Conservation (phyloP, 345 rosid genomes). For the Sisymbrium irio region DNA sequence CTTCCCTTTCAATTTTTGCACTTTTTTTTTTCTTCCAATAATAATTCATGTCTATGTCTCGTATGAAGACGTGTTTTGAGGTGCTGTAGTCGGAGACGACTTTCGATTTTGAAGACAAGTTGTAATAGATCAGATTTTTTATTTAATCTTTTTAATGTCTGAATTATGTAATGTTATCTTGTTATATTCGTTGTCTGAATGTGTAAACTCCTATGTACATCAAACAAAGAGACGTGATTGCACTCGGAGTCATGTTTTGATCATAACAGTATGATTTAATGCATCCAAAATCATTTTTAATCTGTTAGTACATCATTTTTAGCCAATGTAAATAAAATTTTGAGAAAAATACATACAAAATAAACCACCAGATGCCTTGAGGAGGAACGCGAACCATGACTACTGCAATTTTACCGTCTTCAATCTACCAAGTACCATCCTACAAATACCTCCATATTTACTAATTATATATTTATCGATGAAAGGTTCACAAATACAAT, state of each 20-base stretch:
- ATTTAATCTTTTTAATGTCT: neutral
- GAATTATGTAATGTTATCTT: conserved; percentile 14
- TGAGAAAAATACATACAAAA: neutral
- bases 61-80: conserved; percentile 1
- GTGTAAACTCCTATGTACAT: neutral
- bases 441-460: too few species aligned
- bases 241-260: neutral
- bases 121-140: neutral
- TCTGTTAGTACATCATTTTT: neutral
- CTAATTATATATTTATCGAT: too few species aligned
- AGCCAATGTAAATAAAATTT: neutral
- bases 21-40: neutral
- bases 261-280: neutral
- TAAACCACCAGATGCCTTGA: neutral
- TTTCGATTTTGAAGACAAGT: neutral
- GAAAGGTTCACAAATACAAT: too few species aligned
- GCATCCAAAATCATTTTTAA: neutral
- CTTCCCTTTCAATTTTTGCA: neutral
- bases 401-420: neutral
- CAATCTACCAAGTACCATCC: neutral
- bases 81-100: neutral
- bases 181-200: neutral
- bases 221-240: neutral
- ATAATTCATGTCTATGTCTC: neutral
- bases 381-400: neutral